These are phyloP conservation scores for Carex kokanica DNA, from an alignment of 176 grass and related monocot genomes.

Conservation along the genomic window DNA sequence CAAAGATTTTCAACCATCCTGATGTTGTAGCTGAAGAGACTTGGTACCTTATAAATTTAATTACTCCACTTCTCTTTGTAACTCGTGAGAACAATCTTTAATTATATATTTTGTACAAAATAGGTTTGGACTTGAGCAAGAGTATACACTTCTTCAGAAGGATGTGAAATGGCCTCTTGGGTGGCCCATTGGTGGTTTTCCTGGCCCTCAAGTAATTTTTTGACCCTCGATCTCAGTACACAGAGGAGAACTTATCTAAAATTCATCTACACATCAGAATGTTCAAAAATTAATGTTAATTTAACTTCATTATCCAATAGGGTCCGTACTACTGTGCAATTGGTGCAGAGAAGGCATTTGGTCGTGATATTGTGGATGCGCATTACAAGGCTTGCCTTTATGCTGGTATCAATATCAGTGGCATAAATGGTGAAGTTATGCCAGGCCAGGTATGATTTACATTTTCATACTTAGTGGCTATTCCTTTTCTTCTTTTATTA, in stretches of 20 bases:
- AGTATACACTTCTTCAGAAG: constrained; percentile 96
- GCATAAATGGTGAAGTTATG: constrained; percentile 91
- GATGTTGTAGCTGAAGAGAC: constrained; percentile 66
- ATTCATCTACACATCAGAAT: not conserved
- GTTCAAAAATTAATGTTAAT: not conserved
- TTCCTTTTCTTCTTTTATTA: not conserved
- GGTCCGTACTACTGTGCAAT: constrained; percentile 70
- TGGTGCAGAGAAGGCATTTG: constrained; percentile 70
- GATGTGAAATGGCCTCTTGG: constrained; percentile 89
- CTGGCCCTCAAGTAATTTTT: constrained; percentile 69
- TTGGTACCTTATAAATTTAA: constrained; percentile 37
- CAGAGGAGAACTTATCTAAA: not conserved
- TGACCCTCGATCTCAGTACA: not conserved
- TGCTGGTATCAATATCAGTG: constrained; percentile 65
- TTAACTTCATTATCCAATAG: constrained; percentile 15
- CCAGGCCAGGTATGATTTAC: constrained; percentile 51
- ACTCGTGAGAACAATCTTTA: not conserved
- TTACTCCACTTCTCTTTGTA: not conserved
- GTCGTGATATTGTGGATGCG: constrained; percentile 65
- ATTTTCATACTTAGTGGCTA: not conserved
- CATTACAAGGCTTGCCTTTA: constrained; percentile 89
- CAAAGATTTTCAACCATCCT: constrained; percentile 76
- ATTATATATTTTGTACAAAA: not conserved
- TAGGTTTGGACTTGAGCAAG: constrained; percentile 94
- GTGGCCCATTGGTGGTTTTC: constrained; percentile 82